Conservation (phyloP, 768 basidiomycete genomes). For the Lentinus brumalis region DNA sequence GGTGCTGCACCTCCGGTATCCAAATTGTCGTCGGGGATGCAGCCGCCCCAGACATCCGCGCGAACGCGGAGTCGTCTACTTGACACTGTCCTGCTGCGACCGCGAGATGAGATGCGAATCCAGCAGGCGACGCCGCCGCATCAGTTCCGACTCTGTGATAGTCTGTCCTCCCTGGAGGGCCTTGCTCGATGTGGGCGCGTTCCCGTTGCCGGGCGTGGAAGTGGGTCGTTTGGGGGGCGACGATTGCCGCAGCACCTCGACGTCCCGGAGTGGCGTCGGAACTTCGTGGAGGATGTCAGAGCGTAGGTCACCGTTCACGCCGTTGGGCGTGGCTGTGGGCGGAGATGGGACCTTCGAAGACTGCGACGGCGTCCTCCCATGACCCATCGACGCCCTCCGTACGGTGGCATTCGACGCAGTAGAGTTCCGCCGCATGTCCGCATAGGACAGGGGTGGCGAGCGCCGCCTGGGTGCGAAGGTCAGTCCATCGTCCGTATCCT, state of each 20-base stretch:
- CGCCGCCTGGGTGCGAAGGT: conserved; percentile 68
- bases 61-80: not conserved
- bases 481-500: conserved; percentile 71
- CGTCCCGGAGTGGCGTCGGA: not conserved
- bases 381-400: not conserved
- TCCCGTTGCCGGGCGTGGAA: conserved; percentile 7
- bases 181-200: conserved; percentile 5
- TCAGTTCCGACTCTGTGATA: conserved; percentile 77
- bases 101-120: conserved; percentile 53
- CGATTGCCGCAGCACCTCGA: not conserved
- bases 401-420: conserved; percentile 10
- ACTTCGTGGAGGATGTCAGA: conserved; percentile 15
- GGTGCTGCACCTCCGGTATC: conserved; percentile 9
- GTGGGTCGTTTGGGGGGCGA: conserved; percentile 9
- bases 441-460: conserved; percentile 12
- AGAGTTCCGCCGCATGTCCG: conserved; percentile 5
- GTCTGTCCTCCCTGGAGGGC: conserved; percentile 55
- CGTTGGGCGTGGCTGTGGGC: not conserved
- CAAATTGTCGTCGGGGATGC: not conserved
- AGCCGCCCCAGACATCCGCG: not conserved
- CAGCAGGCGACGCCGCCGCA: conserved; percentile 75
- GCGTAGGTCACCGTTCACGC: not conserved
- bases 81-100: conserved; percentile 15
- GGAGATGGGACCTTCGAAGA: not conserved
- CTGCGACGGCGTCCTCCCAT: not conserved